Base-by-base conservation (phyloP, 2,329 filamentous ascomycete genomes). In the Aspergillus oerlinghausenensis region DNA sequence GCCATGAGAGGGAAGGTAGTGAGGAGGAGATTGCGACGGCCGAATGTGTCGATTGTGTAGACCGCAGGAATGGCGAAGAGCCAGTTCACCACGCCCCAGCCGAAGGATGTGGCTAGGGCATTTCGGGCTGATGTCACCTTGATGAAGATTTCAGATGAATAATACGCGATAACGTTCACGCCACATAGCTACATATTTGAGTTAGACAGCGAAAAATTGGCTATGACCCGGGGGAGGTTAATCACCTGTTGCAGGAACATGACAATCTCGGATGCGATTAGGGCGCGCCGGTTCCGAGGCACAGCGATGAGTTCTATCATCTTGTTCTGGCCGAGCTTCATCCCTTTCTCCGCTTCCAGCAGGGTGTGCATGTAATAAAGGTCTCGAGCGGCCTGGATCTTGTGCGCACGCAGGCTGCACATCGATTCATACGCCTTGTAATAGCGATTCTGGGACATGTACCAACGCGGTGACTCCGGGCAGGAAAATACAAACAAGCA, bases 21-120 rank as follows among this genome's bases (percentile, higher is more conserved):
- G 4, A 88, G 75, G 1, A 88, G 77, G 7, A 88, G 75, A 60
- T 85, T 85, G 21, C 86, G 79, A 3, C 87, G 81, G 6, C 86
- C 87, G 57, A 86, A 88, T 0, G 82, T 87, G 65, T 89, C 86
- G 60, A 88, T 88, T 5, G 84, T 87, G 67, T 83, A 86, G 49
- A 88, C 73, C 3, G 84, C 84, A 0, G 84, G 84, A 11, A 86
- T 75, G 17, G 85, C 84, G 59, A 87, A 87, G 38, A 88, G 67
- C 74, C 82, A 88, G 67, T 88, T 88, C 65, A 88, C 80, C 51
- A 86, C 74, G 0, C 84, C 84, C 48, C 85, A 79, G 3, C 84
- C 84, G 3, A 87, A 75, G 1, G 83, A 86, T 2, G 83, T 83
- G 10, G 75, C 73, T 1, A 87, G 75, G 0, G 84, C 49, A 11